These are phyloP conservation scores for Cordia subcordata DNA, from an alignment of 257 asterid species.

Conservation along the genomic window DNA sequence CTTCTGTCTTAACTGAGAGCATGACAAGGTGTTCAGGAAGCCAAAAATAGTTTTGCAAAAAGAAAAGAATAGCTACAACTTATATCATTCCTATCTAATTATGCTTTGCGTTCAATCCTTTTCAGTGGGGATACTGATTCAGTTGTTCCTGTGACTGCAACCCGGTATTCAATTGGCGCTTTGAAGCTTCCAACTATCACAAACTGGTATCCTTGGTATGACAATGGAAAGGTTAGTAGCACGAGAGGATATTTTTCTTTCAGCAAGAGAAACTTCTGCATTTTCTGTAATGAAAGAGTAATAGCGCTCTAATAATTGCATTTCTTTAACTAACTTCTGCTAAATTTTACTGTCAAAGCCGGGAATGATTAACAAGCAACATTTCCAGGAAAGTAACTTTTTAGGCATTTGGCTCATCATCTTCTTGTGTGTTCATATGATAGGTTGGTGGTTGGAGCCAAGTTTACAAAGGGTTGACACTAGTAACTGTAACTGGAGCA, in stretches of 20 bases:
- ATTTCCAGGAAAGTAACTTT: too few species aligned
- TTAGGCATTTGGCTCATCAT: neutral
- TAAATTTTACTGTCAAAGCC: too few species aligned
- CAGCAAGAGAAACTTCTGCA: too few species aligned
- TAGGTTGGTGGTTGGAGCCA: conserved; percentile 99
- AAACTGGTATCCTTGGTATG: conserved; percentile 94
- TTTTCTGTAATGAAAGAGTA: too few species aligned
- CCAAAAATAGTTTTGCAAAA: too few species aligned
- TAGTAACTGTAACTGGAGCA: conserved; percentile 85
- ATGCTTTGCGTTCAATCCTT: neutral
- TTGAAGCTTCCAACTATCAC: conserved; percentile 73
- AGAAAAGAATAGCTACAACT: too few species aligned
- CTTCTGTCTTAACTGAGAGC: too few species aligned
- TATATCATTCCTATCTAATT: conserved; percentile 3
- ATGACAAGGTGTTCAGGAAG: too few species aligned
- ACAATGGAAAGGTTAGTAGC: conserved; percentile 54
- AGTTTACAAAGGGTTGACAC: conserved; percentile 75
- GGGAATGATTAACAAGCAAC: too few species aligned
- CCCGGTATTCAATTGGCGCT: conserved; percentile 93
- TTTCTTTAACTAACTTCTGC: too few species aligned
- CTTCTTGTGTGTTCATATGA: conserved; percentile 1
- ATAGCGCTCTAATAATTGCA: too few species aligned
- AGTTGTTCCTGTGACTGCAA: conserved; percentile 90
- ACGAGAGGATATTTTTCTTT: too few species aligned
- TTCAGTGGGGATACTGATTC: conserved; percentile 95